Evolutionary conservation across 2,329 filamentous ascomycete genomes (phyloP), one percentile per base, ranked within the genome.

Genomic region (Metarhizium sp.): DNA sequence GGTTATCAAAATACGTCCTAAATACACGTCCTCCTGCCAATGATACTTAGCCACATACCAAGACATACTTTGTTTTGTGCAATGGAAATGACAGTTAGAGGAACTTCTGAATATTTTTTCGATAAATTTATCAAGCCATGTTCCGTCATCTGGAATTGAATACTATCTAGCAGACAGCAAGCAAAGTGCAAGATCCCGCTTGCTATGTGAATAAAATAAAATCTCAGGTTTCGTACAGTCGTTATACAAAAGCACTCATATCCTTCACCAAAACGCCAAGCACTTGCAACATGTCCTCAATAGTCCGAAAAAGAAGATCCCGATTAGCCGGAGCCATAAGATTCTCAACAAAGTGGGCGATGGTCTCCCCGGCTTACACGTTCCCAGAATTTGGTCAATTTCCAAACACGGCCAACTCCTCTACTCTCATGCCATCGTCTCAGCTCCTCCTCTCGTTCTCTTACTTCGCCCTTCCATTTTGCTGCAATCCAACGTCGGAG

Each of bases 321-420:
- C 54, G 6, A n/a, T 4, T 16, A 13, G 11, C 2, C 11, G 5
- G 10, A 6, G 4, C 13, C 16, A 20, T 6, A 29, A 13, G 16
- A 48, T n/a, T 29, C 13, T 51, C 52, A 59, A 25, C 42, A 14
- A 16, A 40, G 50, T 2, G 50, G 45, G n/a, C 50, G 8, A 6
- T 49, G 59, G 49, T 74, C 73, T 2, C 74, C 76, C 16, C 68
- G 68, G 2, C 76, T 75, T 38, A 87, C 72, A 25, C 75, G 74
- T 69, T 88, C 86, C 84, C 85, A 89, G 64, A 86, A 88, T 58
- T 75, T 75, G 62, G 78, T 78, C 55, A 89, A 66, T 25, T 79
- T 75, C 76, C 83, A 81, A 6, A 87, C 84, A 46, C 79, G 71
- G 2, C 81, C 79, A 0, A 81, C 68, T 0, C 80, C 79, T 1